Base-by-base conservation (phyloP, 768 basidiomycete species). In the Trametes coccinea region DNA sequence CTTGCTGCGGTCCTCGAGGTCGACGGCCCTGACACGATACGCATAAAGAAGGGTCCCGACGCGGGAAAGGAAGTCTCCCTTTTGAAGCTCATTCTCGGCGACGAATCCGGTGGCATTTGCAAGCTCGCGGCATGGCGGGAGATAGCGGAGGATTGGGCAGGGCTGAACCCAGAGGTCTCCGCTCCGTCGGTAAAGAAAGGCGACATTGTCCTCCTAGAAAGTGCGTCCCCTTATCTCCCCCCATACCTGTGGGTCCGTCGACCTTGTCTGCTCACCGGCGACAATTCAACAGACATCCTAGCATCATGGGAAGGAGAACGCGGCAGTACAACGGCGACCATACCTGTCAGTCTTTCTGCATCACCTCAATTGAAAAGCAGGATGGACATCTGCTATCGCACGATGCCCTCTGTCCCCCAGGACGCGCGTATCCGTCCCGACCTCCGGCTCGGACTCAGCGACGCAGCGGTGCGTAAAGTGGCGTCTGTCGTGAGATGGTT, bases 81-180 rank as follows among this genome's bases (percentile, higher is more conserved):
- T 45, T 72, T 93, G 31, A 89, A 84, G 68, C 76, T 92, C 68
- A 83, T 93, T 49, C 72, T 93, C 29, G 88, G 88, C 9, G 89
- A 92, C 66, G 89, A 91, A 55, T 82, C 82, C 31, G 87, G 87
- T 1, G 79, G 74, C 1, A 80, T 92, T 6, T 84, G 84, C 67
- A 90, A 87, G 73, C 71, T 93, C 16, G 88, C 88, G 4, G 90
- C 87, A 11, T 93, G 92, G 92, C 77, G 90, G 56, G 87, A 92
- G 48, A 75, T 82, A 4, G 92, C 92, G 10, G 87, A 92, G 46
- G 72, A 73, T 0, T 92, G 90, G 91, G 88, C 87, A 31, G 80
- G 78, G 1, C 76, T 77, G 9, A 72, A 77, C 6, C 72, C 72
- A 3, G 71, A 76, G 10, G 80, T 37, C 5, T 13, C 57, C 14